Percentiles rank a stretch among this genome's conserved stretches.
Evolutionary conservation across 2,329 filamentous ascomycete species (phyloP).

Genomic region (Paecilomyces variotii): DNA sequence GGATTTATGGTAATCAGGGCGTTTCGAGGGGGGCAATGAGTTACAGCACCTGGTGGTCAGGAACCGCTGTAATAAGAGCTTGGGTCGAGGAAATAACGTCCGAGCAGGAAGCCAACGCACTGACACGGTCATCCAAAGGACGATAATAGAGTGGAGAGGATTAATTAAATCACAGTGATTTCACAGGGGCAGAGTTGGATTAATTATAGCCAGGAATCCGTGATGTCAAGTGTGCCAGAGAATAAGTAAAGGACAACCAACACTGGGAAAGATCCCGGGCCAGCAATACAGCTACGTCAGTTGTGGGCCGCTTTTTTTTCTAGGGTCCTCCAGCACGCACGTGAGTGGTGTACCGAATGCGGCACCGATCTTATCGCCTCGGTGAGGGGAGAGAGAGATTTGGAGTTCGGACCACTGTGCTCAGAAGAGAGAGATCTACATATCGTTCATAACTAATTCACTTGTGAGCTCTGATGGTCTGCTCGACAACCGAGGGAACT

Average conservation of each 20-base stretch:
- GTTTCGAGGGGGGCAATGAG: background rate
- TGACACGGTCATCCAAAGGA: background rate
- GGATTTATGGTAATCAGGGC: background rate
- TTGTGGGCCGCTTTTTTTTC: background rate
- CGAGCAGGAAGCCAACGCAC: background rate
- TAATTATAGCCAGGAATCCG: background rate
- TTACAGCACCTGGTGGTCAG: background rate
- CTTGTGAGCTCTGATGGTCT: too few species aligned
- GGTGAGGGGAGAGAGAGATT: too few species aligned
- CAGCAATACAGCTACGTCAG: background rate
- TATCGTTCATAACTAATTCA: too few species aligned
- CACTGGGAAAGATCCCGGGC: background rate
- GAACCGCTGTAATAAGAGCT: background rate
- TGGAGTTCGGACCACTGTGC: too few species aligned
- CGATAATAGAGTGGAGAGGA: background rate
- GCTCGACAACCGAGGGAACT: too few species aligned
- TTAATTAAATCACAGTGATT: slow-evolving; percentile 1
- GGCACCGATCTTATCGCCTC: background rate
- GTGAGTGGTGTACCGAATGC: background rate
- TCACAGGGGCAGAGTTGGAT: background rate
- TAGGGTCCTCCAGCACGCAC: background rate
- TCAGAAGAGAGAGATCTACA: too few species aligned
- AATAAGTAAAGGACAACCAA: background rate
- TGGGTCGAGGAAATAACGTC: background rate
- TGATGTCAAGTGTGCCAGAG: background rate